Conservation (phyloP, 2,329 filamentous ascomycete genomes). For the Cytospora paraplurivora region DNA sequence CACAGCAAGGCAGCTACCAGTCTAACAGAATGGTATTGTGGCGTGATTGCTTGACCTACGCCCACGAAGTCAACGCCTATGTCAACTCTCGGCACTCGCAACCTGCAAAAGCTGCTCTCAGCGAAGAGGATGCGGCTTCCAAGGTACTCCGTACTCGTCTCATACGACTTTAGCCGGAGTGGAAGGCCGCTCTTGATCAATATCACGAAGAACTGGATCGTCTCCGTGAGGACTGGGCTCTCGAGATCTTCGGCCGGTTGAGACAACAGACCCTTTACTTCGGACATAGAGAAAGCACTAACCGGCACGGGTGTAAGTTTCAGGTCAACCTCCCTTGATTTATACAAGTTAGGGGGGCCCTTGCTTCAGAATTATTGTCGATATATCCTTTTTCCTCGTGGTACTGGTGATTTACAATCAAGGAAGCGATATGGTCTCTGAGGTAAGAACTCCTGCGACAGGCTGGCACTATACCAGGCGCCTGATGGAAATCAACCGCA, state of each 20-base stretch:
- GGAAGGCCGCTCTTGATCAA: constrained; percentile 1
- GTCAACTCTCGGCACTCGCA: constrained; percentile 1
- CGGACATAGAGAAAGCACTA: too few species aligned
- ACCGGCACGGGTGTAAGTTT: too few species aligned
- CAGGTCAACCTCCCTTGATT: too few species aligned
- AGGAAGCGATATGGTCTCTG: too few species aligned
- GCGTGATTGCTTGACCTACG: not conserved
- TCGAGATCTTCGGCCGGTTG: not conserved
- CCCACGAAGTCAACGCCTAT: constrained; percentile 4
- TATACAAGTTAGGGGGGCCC: too few species aligned
- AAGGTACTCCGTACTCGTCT: not conserved
- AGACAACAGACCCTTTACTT: not conserved
- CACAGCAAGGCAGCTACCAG: too few species aligned
- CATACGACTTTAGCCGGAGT: not conserved
- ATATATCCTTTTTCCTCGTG: too few species aligned
- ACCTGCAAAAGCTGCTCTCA: not conserved
- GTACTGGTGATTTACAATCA: too few species aligned
- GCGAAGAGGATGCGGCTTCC: not conserved
- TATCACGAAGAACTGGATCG: constrained; percentile 4
- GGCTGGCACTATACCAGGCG: too few species aligned
- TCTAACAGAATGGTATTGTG: constrained; percentile 6
- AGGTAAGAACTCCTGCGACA: too few species aligned
- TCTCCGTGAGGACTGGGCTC: constrained; percentile 7
- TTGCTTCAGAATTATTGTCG: too few species aligned
- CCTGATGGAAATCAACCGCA: too few species aligned